Base-by-base conservation (phyloP, 352 stramenopile species). In the Pythium guiyangense region DNA sequence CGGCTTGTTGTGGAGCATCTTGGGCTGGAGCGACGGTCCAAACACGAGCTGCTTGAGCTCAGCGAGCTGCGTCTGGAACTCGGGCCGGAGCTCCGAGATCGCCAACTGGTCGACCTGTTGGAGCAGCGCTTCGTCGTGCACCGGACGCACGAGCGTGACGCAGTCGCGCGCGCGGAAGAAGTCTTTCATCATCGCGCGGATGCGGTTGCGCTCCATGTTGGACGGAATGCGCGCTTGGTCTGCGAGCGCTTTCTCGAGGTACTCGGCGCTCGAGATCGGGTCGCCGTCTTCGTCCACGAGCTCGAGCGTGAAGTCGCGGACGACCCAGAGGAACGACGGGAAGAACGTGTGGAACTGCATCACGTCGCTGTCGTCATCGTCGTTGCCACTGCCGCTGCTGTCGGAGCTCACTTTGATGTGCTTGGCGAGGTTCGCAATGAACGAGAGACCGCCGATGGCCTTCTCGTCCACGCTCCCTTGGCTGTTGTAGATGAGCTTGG, bases 401-500 rank as follows among this genome's bases (percentile, higher is more conserved):
- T 88, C 77, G 2, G 77, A 67, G 47, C 69, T 84, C 34, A 94
- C 63, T 37, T 90, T 86, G 66, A 96, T 93, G 61, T 92, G 77
- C 54, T 92, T 93, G 54, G 82, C 77, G 34, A 96, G 63, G 63
- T 95, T 94, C 10, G 82, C 85, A 56, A 96, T 92, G 66, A 96
- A 94, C 27, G 80, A 90, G 4, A 96, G 66, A 4, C 79, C 82
- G 44, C 74, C 67, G 49, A 96, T 94, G 17, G 87, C 85, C 54
- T 90, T 91, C 57, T 93, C 84, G 55, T 95, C 85, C 47, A 96
- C 82, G 31, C 72, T 90, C 9, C 83, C 84, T 54, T 90, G 81
- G 54, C 79, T 90, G 63, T 96, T 96, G 70, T 94, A 96, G 52
- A 96, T 85, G 43, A 96, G 71, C 55, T 88, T 90, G 47, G 81